Evolutionary conservation across 1,139 yeast genomes (phyloP), one percentile per base, ranked within the genome.

Genomic region (Scheffersomyces titani): DNA sequence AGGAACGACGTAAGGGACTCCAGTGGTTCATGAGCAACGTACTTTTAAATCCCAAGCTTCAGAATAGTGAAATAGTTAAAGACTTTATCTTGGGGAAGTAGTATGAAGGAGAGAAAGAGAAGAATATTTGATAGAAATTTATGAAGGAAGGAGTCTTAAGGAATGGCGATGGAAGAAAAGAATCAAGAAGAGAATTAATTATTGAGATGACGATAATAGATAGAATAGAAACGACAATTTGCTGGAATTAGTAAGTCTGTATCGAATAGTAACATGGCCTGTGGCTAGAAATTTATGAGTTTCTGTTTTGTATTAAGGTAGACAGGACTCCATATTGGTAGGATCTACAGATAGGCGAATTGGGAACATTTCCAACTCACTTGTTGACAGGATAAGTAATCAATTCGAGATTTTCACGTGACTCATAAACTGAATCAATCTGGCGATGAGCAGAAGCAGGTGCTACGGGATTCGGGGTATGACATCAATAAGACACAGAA

Each of bases 21-120:
- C 96, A 90, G 65, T 90, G 87, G 81, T 90, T 91, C 70, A 67
- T 89, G 65, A 83, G 85, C 59, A 86, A 87, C 61, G 84, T 89
- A 4, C 69, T 90, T 47, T 74, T 91, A 64, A 88, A 90, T 64
- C 94, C 96, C 0, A 73, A 74, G 7, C 75, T 84, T 61, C 82
- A 84, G 59, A 74, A 77, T 54, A 72, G 82, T 24, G 68, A 67
- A 1, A 74, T 79, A 11, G 85, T 88, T 11, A 81, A 81, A 61
- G 69, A 73, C 48, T 89, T 88, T 70, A 81, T 88, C 9, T 60
- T 75, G 50, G 22, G 24, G 16, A 19, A 46, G 49, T 22, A 30
- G 40, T 30, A 11, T 13, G 19, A 19, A 46, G 13, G 24, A 46
- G 22, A 13, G 49, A 44, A 6, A 18, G 19, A 13, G 21, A 19